These are phyloP conservation scores for Amanita thiersii DNA, from an alignment of 768 basidiomycete genomes.

Conservation along the genomic window DNA sequence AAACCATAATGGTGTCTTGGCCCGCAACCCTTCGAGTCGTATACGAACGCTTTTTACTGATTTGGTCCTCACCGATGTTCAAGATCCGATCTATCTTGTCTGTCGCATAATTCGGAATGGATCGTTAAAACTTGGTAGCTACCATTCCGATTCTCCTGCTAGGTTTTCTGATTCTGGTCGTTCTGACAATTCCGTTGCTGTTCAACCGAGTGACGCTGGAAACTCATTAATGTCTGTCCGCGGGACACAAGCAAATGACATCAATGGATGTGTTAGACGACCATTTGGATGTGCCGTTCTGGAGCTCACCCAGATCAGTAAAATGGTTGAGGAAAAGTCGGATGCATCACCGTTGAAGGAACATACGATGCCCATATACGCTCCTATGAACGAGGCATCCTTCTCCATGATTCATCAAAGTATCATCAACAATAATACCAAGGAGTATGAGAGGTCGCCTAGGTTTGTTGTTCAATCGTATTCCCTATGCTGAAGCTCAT, in stretches of 20 bases:
- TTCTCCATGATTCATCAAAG: constrained; percentile 96
- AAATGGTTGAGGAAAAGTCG: constrained; percentile 54
- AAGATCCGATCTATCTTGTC: constrained; percentile 82
- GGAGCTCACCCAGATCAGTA: constrained; percentile 69
- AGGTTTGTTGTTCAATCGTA: constrained; percentile 39
- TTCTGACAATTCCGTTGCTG: constrained; percentile 19
- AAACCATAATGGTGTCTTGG: constrained; percentile 84
- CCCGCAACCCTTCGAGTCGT: constrained; percentile 66
- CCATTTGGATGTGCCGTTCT: constrained; percentile 96
- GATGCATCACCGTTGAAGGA: constrained; percentile 65
- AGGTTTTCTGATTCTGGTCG: constrained; percentile 46
- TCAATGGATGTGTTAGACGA: constrained; percentile 54
- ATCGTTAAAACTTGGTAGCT: constrained; percentile 65
- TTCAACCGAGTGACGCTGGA: constrained; percentile 15
- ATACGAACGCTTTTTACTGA: constrained; percentile 88
- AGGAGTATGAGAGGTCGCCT: constrained; percentile 76
- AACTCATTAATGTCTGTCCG: constrained; percentile 9
- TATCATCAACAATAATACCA: constrained; percentile 71
- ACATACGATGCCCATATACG: constrained; percentile 81
- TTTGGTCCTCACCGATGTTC: constrained; percentile 77
- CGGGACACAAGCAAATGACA: constrained; percentile 22
- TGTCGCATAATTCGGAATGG: constrained; percentile 89
- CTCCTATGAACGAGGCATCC: constrained; percentile 71
- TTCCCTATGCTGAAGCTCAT: constrained; percentile 2
- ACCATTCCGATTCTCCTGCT: constrained; percentile 31